phyloP scores from a whole-genome alignment of 1,284 basidiomycete species.

The Cutaneotrichosporon daszewskae region DNA sequence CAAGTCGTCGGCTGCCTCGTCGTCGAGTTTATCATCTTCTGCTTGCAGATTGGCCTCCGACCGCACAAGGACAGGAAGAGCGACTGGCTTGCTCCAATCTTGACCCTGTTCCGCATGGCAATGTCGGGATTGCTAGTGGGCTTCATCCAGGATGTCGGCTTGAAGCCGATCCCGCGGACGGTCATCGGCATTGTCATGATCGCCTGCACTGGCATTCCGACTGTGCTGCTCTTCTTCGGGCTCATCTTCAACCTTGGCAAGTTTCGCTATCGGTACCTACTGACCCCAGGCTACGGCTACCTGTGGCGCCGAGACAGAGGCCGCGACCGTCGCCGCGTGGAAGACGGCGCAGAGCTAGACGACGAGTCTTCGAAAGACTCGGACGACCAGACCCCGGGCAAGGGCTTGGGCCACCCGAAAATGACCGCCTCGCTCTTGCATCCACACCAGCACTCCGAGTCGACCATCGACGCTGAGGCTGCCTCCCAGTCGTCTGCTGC shows the following conservation, averaged over 20 bases:
- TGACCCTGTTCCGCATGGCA: constrained; percentile 39
- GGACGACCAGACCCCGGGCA: no score
- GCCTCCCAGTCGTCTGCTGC: neutral
- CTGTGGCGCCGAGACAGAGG: constrained; percentile 38
- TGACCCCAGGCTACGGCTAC: constrained; percentile 35
- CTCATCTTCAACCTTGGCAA: constrained; percentile 69
- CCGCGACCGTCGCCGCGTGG: constrained; percentile 30
- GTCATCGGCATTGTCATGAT: constrained; percentile 46
- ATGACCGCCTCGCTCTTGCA: no score
- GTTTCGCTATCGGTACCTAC: constrained; percentile 47
- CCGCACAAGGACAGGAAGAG: constrained; percentile 47
- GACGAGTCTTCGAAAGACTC: no score
- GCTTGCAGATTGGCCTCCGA: constrained; percentile 53
- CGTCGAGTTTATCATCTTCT: constrained; percentile 60
- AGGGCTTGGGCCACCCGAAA: no score
- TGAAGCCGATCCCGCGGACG: constrained; percentile 38
- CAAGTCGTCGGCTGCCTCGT: constrained; percentile 68
- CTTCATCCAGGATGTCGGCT: constrained; percentile 39
- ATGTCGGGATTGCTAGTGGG: constrained; percentile 44
- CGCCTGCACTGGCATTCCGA: constrained; percentile 43
- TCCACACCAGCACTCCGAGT: neutral
- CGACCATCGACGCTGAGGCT: neutral
- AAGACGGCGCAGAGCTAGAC: constrained; percentile 44
- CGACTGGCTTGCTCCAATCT: constrained; percentile 40
- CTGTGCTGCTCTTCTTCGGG: constrained; percentile 63